Evolutionary conservation across 2,329 filamentous ascomycete species (phyloP).

Genomic region (Cercospora zeae-maydis): DNA sequence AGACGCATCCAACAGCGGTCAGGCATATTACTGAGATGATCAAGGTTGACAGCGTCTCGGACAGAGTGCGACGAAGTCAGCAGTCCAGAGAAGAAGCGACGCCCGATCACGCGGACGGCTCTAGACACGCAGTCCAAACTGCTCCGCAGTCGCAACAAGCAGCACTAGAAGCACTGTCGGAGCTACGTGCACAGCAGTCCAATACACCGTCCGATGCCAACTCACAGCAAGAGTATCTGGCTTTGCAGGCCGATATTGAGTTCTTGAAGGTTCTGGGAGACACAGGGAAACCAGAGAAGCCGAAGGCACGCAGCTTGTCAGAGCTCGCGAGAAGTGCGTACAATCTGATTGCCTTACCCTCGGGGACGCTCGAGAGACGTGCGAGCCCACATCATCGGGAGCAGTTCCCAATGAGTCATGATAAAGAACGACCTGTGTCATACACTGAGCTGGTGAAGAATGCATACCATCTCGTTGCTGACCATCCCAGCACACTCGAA

Average conservation of each 20-base stretch:
- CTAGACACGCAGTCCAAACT: not conserved
- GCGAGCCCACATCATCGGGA: not conserved
- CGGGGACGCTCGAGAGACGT: not conserved
- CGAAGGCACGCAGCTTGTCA: not conserved
- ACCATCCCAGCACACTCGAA: not conserved
- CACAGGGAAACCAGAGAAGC: not conserved
- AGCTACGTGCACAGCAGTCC: not conserved
- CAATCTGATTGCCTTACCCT: not conserved
- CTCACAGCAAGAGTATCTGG: constrained; percentile 4
- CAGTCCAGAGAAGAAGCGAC: not conserved
- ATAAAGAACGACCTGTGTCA: not conserved
- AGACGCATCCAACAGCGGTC: constrained; percentile 1
- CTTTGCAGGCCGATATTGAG: constrained; percentile 6
- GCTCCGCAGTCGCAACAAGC: not conserved
- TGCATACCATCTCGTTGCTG: constrained; percentile 7
- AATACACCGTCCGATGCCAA: not conserved
- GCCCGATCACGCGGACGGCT: not conserved
- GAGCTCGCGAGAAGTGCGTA: constrained; percentile 7
- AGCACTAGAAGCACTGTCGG: not conserved
- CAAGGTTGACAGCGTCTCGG: not conserved
- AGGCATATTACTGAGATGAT: not conserved
- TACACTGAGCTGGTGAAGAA: constrained; percentile 5
- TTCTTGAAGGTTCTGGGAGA: not conserved
- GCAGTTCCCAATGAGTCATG: not conserved
- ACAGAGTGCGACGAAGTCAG: not conserved